A percentile compares a stretch with the other conserved stretches of the same genome.
phyloP scores from a whole-genome alignment of 108 stramenopile species.

The Parietichytrium sp. region DNA sequence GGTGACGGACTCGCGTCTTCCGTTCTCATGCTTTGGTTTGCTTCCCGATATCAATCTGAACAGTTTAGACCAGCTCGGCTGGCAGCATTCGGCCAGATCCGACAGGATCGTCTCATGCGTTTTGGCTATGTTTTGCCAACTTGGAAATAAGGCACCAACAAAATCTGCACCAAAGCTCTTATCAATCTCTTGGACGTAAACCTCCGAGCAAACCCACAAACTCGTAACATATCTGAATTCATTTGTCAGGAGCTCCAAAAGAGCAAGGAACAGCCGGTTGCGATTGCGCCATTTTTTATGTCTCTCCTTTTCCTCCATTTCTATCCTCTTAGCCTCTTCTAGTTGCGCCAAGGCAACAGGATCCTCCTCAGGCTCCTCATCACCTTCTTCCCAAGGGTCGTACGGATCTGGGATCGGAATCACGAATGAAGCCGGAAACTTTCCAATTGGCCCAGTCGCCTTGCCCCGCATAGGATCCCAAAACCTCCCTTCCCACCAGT shows the following conservation, averaged over 20 bases:
- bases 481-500: slow-evolving; percentile 19
- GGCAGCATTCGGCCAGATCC: neutral
- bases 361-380: neutral
- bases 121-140: slow-evolving; percentile 8
- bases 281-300: slow-evolving; percentile 22
- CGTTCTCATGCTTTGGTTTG: neutral
- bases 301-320: too few relatives aligned
- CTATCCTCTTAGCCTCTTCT: neutral
- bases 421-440: slow-evolving; percentile 12
- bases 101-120: neutral
- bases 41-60: neutral
- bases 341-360: neutral
- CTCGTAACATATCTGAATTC: slow-evolving; percentile 10
- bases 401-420: slow-evolving; percentile 14
- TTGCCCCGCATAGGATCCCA: neutral
- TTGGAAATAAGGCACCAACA: neutral
- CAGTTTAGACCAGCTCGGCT: neutral
- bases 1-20: neutral
- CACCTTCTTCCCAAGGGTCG: slow-evolving; percentile 32
- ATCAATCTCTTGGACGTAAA: neutral
- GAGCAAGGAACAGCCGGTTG: slow-evolving; percentile 5
- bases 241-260: slow-evolving; percentile 23
- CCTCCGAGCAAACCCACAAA: neutral
- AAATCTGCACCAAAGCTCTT: neutral
- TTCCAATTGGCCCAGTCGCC: neutral